Base-by-base conservation (phyloP, 1,284 basidiomycete species). In the Cutaneotrichosporon sp. region DNA sequence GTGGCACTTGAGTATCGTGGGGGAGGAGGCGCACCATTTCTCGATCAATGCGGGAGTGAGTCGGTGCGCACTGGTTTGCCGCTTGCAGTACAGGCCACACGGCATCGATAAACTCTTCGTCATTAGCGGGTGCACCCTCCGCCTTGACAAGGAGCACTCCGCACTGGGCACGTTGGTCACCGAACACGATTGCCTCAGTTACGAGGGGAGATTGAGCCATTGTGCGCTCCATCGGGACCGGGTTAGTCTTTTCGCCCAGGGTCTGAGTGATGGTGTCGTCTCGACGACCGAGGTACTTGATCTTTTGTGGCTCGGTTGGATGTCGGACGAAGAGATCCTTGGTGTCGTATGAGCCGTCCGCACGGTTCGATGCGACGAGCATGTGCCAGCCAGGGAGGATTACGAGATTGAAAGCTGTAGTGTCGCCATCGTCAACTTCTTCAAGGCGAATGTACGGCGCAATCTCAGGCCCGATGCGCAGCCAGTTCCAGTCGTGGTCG, bases 401-500 rank as follows among this genome's bases (percentile, higher is more conserved):
- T 34, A 81, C 76, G 7, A 82, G 71, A 62, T 84, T 83, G 58
- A 75, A 81, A 0, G 77, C 78, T 35, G 73, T 74, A 12, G 70
- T 70, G 0, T 77, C 80, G 36, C 71, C 73, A 10, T 76, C 72
- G 49, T 79, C 79, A 51, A 82, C 76, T 36, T 72, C 70, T 45
- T 30, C 26, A 30, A 30, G 10, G 7, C 26, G 26, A 30, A 81
- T 58, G 65, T 78, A 82, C 40, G 78, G 64, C 9, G 66, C 62
- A 30, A 76, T 67, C 1, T 63, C 75, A 58, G 51, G 80, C 63
- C 62, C 66, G 18, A 72, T 68, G 40, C 78, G 71, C 8, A 83
- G 68, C 76, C 80, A 84, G 61, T 81, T 82, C 83, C 84, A 85
- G 17, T 68, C 77, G 58, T 80, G 80, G 72, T 85, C 83, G 7